phyloP scores from a whole-genome alignment of 331 rosid species.

The Acacia pycnantha region DNA sequence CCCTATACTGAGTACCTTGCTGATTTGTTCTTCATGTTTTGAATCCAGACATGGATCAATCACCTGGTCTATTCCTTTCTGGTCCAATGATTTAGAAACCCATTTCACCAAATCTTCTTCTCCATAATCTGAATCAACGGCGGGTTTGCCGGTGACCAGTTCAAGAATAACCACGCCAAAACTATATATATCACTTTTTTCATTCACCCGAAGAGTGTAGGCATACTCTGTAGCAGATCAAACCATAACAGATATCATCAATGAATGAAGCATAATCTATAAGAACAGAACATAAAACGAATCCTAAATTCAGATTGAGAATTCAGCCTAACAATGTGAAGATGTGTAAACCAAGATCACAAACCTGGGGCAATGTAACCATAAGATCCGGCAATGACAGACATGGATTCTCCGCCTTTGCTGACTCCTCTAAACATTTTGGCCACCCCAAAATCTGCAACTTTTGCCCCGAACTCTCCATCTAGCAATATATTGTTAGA shows the following conservation, averaged over 20 bases:
- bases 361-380: slow-evolving; percentile 94
- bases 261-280: not conserved
- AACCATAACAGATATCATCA: slow-evolving; percentile 1
- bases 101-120: slow-evolving; percentile 65
- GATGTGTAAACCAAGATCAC: not conserved
- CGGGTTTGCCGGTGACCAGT: slow-evolving; percentile 65
- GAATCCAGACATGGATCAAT: slow-evolving; percentile 50
- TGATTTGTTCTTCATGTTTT: slow-evolving; percentile 50
- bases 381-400: slow-evolving; percentile 76
- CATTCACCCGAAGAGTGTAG: slow-evolving; percentile 75
- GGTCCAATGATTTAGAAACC: slow-evolving; percentile 44
- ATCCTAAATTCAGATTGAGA: not conserved
- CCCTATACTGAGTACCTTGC: slow-evolving; percentile 50
- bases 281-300: not conserved
- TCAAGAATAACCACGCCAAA: slow-evolving; percentile 82
- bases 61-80: slow-evolving; percentile 51
- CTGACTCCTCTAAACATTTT: slow-evolving; percentile 43
- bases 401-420: slow-evolving; percentile 63
- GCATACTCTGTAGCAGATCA: slow-evolving; percentile 66
- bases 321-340: not conserved
- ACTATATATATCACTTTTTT: slow-evolving; percentile 82
- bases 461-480: slow-evolving; percentile 70
- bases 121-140: slow-evolving; percentile 59
- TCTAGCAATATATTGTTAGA: slow-evolving; percentile 77
- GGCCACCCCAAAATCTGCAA: slow-evolving; percentile 84